Conservation (phyloP, 805 yeast species). For the Teunomyces panamensis region DNA sequence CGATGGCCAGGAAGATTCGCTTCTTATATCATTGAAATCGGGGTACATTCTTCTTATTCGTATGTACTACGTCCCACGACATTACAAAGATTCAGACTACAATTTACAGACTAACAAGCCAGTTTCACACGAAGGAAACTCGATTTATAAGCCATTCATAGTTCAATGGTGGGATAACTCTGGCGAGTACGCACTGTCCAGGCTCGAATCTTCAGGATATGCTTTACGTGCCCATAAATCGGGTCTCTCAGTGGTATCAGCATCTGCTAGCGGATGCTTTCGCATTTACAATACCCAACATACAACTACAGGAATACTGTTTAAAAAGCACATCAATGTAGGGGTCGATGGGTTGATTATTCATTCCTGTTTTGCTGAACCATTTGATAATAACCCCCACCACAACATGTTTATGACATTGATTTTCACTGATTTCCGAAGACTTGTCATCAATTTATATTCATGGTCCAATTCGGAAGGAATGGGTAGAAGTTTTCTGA, state of each 20-base stretch:
- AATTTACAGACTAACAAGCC: slow-evolving; percentile 9
- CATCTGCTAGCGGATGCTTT: slow-evolving; percentile 34
- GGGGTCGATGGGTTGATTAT: slow-evolving; percentile 40
- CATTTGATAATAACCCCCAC: slow-evolving; percentile 18
- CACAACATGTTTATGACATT: slow-evolving; percentile 35
- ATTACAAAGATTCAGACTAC: slow-evolving; percentile 23
- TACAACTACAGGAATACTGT: slow-evolving; percentile 35
- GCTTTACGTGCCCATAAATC: slow-evolving; percentile 33
- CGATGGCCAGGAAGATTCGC: slow-evolving; percentile 31
- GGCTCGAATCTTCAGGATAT: slow-evolving; percentile 23
- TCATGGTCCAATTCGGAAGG: slow-evolving; percentile 41
- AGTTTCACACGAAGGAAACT: slow-evolving; percentile 11
- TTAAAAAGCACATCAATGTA: slow-evolving; percentile 38
- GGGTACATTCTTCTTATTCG: slow-evolving; percentile 40
- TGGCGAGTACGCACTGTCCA: slow-evolving; percentile 9
- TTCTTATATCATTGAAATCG: slow-evolving; percentile 37
- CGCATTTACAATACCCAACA: slow-evolving; percentile 36
- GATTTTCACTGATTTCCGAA: slow-evolving; percentile 33
- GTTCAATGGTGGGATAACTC: slow-evolving; percentile 50
- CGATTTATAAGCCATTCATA: slow-evolving; percentile 39
- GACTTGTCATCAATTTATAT: slow-evolving; percentile 36
- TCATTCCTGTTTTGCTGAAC: slow-evolving; percentile 42
- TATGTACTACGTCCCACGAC: slow-evolving; percentile 34
- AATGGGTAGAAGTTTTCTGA: slow-evolving; percentile 26
- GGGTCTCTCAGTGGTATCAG: slow-evolving; percentile 38